Evolutionary conservation across 371 early-diverging fungal species (phyloP).

Genomic region (Umbelopsis sp.): DNA sequence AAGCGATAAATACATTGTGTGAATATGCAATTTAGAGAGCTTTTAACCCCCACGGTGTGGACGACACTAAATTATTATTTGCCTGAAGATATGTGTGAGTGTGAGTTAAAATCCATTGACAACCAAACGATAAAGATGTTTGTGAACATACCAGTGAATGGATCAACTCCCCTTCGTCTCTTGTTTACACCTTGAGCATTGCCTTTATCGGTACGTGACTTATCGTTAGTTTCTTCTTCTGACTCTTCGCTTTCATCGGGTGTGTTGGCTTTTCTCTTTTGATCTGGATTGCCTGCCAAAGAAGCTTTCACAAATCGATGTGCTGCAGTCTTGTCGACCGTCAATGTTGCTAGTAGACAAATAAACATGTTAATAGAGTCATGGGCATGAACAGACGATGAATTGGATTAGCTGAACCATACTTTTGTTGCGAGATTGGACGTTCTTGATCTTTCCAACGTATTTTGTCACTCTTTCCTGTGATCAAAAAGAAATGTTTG

Average conservation of each 20-base stretch:
- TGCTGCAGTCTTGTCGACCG: constrained; percentile 59
- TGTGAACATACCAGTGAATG: constrained; percentile 23
- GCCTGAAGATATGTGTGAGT: too few species aligned
- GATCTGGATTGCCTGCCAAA: constrained; percentile 26
- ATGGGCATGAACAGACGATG: not conserved
- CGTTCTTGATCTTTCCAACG: constrained; percentile 49
- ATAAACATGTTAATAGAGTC: constrained; percentile 2
- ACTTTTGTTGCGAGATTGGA: constrained; percentile 28
- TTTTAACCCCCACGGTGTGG: not conserved
- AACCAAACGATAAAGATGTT: not conserved
- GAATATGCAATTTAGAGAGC: not conserved
- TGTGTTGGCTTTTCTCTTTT: not conserved
- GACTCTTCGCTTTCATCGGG: not conserved
- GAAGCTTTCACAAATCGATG: constrained; percentile 58
- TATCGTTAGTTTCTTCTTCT: constrained; percentile 7
- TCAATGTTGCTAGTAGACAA: constrained; percentile 39
- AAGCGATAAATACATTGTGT: not conserved
- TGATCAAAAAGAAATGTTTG: not conserved
- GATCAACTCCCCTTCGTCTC: constrained; percentile 21
- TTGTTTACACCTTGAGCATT: constrained; percentile 12
- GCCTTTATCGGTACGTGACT: too few species aligned
- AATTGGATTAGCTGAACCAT: not conserved
- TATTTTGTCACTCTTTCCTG: constrained; percentile 57
- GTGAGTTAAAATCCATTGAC: too few species aligned
- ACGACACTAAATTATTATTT: too few species aligned